These are phyloP conservation scores for Proliferodiscus dingleyae DNA, from an alignment of 2,329 filamentous ascomycete genomes.

Conservation along the genomic window DNA sequence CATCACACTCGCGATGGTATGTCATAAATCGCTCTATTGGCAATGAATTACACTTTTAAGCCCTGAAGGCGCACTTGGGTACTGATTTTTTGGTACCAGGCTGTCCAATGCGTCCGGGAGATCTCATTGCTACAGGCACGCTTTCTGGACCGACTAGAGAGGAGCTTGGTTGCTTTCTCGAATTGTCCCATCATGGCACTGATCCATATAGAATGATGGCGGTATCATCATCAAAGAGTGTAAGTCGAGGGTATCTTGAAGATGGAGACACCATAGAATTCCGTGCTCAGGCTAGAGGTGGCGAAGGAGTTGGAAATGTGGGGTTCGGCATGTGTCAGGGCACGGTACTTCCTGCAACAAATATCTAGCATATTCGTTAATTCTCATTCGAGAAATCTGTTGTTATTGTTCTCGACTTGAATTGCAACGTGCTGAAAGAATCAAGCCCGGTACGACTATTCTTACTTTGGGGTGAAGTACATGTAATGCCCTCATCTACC, in stretches of 20 bases:
- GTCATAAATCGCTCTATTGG: too few species aligned
- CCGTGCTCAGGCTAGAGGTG: conserved; percentile 12
- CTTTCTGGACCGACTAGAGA: conserved; percentile 34
- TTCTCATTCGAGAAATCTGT: too few species aligned
- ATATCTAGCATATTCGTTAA: not conserved
- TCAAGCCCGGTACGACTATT: too few species aligned
- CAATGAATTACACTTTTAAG: too few species aligned
- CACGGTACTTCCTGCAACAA: conserved; percentile 8
- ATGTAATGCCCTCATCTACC: too few species aligned
- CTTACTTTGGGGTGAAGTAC: too few species aligned
- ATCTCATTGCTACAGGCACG: conserved; percentile 40
- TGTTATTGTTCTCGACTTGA: too few species aligned
- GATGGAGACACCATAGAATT: conserved; percentile 35
- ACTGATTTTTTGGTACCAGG: too few species aligned
- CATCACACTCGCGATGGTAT: conserved; percentile 35
- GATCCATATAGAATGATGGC: conserved; percentile 12
- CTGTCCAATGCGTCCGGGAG: conserved; percentile 36
- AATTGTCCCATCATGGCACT: conserved; percentile 35
- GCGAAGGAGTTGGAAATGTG: conserved; percentile 16
- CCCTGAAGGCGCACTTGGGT: too few species aligned
- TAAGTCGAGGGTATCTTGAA: conserved; percentile 31
- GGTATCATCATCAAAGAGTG: conserved; percentile 29
- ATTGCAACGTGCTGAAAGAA: too few species aligned
- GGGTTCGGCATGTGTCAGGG: conserved; percentile 27
- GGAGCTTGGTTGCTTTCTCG: conserved; percentile 38